A percentile compares a stretch with the other conserved stretches of the same genome.
phyloP scores from a whole-genome alignment of 1,284 basidiomycete species.

The Irpex sp. region DNA sequence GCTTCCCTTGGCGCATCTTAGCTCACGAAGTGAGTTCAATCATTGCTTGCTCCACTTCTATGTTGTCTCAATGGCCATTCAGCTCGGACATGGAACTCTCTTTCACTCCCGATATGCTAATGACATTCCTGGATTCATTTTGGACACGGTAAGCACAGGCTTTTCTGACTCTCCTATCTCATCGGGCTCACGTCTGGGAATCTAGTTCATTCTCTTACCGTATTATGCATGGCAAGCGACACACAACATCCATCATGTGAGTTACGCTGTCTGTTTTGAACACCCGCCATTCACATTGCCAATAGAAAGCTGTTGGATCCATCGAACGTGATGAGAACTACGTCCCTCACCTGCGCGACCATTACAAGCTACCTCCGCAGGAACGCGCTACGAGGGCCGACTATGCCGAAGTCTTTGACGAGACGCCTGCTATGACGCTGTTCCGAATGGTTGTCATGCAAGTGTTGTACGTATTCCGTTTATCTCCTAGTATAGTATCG shows the following conservation, averaged over 20 bases:
- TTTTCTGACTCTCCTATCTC: neutral
- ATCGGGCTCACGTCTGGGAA: neutral
- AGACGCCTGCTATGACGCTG: slow-evolving; percentile 75
- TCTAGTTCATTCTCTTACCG: slow-evolving; percentile 47
- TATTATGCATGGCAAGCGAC: slow-evolving; percentile 58
- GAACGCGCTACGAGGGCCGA: slow-evolving; percentile 37
- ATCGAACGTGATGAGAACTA: slow-evolving; percentile 57
- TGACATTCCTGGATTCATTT: slow-evolving; percentile 32
- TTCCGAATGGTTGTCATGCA: slow-evolving; percentile 67
- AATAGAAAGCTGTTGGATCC: slow-evolving; percentile 49
- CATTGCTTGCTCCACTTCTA: neutral
- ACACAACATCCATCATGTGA: slow-evolving; percentile 51
- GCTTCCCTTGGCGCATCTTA: slow-evolving; percentile 5
- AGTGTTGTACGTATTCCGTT: slow-evolving; percentile 32
- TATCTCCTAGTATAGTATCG: neutral
- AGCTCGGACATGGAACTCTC: slow-evolving; percentile 40
- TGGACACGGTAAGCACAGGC: slow-evolving; percentile 38
- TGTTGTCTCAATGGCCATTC: neutral
- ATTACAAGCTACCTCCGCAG: slow-evolving; percentile 43
- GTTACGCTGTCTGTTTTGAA: slow-evolving; percentile 10
- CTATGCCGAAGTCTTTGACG: slow-evolving; percentile 57
- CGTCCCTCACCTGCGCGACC: slow-evolving; percentile 45
- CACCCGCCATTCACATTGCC: neutral
- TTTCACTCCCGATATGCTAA: slow-evolving; percentile 32
- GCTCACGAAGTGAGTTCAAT: slow-evolving; percentile 30